Base-by-base conservation (phyloP, 352 stramenopile genomes). In the Globisporangium iwayamae region DNA sequence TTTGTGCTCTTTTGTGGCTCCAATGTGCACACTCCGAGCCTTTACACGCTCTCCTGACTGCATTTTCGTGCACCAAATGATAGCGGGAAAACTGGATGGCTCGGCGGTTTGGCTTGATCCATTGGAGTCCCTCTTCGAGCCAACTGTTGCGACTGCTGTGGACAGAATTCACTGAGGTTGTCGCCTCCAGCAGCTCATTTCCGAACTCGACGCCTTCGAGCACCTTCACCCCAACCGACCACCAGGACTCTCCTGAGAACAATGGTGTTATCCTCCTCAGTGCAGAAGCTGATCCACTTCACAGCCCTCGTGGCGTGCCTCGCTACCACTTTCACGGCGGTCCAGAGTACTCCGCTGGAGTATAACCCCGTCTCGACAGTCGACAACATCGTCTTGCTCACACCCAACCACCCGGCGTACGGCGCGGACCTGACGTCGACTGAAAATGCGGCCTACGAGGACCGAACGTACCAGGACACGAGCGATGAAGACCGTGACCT, bases 361-460 rank as follows among this genome's bases (percentile, higher is more conserved):
- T 76, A 76, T 41, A 68, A 68, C 41, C 65, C 72, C 18, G 54
- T 73, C 61, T 79, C 73, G 8, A 46, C 55, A 2, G 47, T 64
- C 16, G 62, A 65, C 46, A 66, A 73, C 14, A 68, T 63, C 16
- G 68, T 74, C 11, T 30, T 36, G 45, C 65, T 81, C 52, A 73
- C 64, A 2, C 74, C 72, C 60, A 71, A 53, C 46, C 75, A 83
- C 66, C 75, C 75, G 43, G 75, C 75, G 30, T 83, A 66, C 56
- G 75, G 75, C 13, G 71, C 28, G 10, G 54, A 64, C 0, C 43
- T 60, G 14, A n/a, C 50, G 3, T 56, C 57, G 3, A 63, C 60
- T 18, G 60, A 62, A 30, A 46, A 70, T 60, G 50, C 70, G 5
- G 11, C 68, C 7, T 70, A 68, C n/a, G 56, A 72, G 25, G 58